phyloP scores from a whole-genome alignment of 2,329 filamentous ascomycete species.

The Aspergillus candidus region DNA sequence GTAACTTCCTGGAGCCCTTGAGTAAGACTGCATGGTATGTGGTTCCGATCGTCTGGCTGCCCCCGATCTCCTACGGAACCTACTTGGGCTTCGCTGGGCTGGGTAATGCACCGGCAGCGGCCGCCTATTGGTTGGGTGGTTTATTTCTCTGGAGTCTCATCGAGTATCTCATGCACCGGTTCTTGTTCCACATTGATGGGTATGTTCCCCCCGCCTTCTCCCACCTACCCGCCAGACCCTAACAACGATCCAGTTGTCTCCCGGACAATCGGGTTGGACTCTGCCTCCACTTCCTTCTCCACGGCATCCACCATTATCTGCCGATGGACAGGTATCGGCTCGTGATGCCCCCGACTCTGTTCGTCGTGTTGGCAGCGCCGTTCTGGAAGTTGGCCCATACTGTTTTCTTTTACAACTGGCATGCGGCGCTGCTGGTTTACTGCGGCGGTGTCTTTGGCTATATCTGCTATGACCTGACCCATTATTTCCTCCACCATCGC shows the following conservation, averaged over 20 bases:
- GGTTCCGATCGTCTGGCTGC: conserved; percentile 77
- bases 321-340: conserved; percentile 98
- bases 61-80: conserved; percentile 68
- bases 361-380: conserved; percentile 72
- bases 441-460: conserved; percentile 94
- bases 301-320: conserved; percentile 95
- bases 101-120: conserved; percentile 42
- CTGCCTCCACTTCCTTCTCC: conserved; percentile 84
- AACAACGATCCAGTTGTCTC: conserved; percentile 56
- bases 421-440: conserved; percentile 69
- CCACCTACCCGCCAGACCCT: conserved; percentile 8
- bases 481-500: conserved; percentile 97
- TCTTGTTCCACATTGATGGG: conserved; percentile 89
- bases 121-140: conserved; percentile 63
- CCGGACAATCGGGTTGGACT: conserved; percentile 86
- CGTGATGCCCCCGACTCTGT: conserved; percentile 92
- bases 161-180: conserved; percentile 84
- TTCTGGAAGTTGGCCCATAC: conserved; percentile 88
- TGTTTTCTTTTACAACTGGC: conserved; percentile 80
- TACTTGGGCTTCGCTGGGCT: conserved; percentile 60
- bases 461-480: conserved; percentile 91
- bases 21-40: conserved; percentile 94
- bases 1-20: conserved; percentile 97
- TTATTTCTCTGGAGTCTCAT: conserved; percentile 79
- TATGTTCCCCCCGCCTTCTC: conserved; percentile 43